Evolutionary conservation across 371 early-diverging fungal species (phyloP), one percentile per base, ranked within the genome.

Genomic region (Rhizopus stolonifer): DNA sequence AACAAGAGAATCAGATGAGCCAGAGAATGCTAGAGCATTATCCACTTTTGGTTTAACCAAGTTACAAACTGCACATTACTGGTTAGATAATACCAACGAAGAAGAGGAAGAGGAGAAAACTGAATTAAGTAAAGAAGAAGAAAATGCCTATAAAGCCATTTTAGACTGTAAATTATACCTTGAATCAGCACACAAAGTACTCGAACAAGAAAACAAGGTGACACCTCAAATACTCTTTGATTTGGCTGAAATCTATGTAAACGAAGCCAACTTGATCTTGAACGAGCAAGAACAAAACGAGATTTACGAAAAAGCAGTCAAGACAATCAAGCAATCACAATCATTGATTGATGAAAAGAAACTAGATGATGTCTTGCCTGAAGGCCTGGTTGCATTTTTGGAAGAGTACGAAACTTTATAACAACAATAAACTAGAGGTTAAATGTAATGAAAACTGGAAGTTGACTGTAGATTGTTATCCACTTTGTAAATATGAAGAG

Each of bases 301-400:
- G 32, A 51, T 62, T 31, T 77, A 77, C 34, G 49, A 68, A 22
- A 42, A 60, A 46, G 74, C 65, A 10, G 62, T 66, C 3, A 46
- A 61, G 14, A 47, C 53, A 14, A 65, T 72, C 22, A 54, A 67
- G 38, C 59, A 71, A 39, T 68, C 73, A 2, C 52, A 72, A n/a
- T 18, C 45, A 3, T 34, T 68, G 8, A 68, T 64, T 34, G 60
- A 54, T 8, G 58, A 63, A 19, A 60, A 60, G 31, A 46, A 59
- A 9, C 40, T 61, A 25, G 64, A 69, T 14, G 69, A 64, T 33
- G 58, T 38, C 11, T 52, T 78, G 18, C 79, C 79, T 4, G 79
- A 74, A 44, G 79, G 65, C 8, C 52, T 78, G 33, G 67, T 64
- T 21, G 58, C 42, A 24, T 78, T 74, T 44, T 61, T 74, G 49